Base-by-base conservation (phyloP, 495 filamentous ascomycete species). In the Talaromyces nanjingensis region DNA sequence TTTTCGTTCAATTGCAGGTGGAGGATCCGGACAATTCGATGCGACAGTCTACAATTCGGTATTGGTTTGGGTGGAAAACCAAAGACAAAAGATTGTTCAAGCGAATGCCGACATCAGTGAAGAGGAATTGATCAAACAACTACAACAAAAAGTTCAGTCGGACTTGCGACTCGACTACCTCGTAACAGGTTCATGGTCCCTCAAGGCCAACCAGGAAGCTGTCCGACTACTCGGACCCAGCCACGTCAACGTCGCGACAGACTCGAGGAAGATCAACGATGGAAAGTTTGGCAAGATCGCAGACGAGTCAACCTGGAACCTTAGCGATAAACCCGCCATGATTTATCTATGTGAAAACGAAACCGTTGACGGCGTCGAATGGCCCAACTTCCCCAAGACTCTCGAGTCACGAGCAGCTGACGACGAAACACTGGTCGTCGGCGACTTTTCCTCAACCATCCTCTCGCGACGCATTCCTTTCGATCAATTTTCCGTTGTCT, bases 311-410 rank as follows among this genome's bases (percentile, higher is more conserved):
- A 81, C 80, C 12, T 98, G 93, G 93, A 87, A 80, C 11, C 79
- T 96, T 64, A 91, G 86, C 60, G 78, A 77, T 49, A 78, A 71
- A 27, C 74, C 89, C n/a, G 89, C 92, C 1, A 81, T 93, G 71
- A 87, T 92, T 6, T 97, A 97, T 76, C 91, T 86, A 69, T 97
- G 93, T 75, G 91, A 94, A 73, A 97, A 97, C 66, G 93, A 97
- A 80, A 93, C 91, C 0, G 78, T 81, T 8, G 93, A 97, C 74
- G 93, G 94, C 57, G 91, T 97, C n/a, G 93, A 98, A 71, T 97
- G 93, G 69, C 91, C 89, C 14, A 70, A 66, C 3, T 92, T 96
- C 69, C 93, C 93, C 14, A 74, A 81, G 59, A 72, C 75, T 33
- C 79, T 91, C 24, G 85, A 84, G 63, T 65, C 79, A 2, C 73